A percentile compares a stretch with the other conserved stretches of the same genome.
phyloP scores from a whole-genome alignment of 176 grass and related monocot genomes.

The Rhynchospora pubera region DNA sequence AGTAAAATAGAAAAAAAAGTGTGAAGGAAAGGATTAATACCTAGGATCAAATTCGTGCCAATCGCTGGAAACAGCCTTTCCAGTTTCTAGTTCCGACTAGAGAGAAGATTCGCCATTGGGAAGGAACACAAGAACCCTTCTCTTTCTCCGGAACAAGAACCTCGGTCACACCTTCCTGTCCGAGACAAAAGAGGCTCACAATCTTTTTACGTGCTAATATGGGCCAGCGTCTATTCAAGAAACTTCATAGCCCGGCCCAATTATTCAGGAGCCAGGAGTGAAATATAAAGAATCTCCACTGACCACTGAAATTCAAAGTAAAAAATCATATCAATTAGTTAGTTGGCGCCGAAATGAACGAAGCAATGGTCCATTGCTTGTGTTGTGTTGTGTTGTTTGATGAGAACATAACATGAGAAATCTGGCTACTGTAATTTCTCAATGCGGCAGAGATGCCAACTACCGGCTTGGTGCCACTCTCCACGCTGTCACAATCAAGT shows the following conservation, averaged over 20 bases:
- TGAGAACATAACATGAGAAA: not conserved
- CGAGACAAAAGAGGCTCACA: not conserved
- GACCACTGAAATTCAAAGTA: not conserved
- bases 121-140: not conserved
- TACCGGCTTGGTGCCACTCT: conserved; percentile 48
- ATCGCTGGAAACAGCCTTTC: not conserved
- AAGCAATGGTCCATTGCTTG: not conserved
- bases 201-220: not conserved
- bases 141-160: not conserved
- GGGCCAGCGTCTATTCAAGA: not conserved
- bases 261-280: not conserved
- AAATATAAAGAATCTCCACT: not conserved
- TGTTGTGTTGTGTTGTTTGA: not conserved
- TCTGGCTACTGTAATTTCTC: conserved; percentile 52
- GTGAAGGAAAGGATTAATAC: conserved; percentile 2
- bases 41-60: not conserved
- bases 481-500: conserved; percentile 55
- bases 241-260: not conserved
- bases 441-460: conserved; percentile 49
- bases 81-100: not conserved
- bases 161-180: not conserved
- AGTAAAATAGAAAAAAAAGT: not conserved
- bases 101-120: not conserved
- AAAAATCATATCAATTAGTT: not conserved
- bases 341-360: not conserved